Base-by-base conservation (phyloP, 176 grass and related monocot genomes). In the Puccinellia tenuiflora region DNA sequence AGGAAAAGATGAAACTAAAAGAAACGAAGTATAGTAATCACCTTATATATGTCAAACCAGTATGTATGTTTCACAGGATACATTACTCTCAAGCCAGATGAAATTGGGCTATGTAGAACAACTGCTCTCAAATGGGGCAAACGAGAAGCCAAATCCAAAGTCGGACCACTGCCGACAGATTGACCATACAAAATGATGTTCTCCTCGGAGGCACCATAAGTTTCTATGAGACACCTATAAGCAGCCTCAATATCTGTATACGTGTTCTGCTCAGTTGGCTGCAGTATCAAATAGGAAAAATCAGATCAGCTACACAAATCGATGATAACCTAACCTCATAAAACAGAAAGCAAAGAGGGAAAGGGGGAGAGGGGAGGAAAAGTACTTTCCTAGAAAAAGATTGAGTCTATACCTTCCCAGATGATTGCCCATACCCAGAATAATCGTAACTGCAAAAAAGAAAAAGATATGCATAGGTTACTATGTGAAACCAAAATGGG, bases 21-120 rank as follows among this genome's bases (percentile, higher is more conserved):
- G 12, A 68, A 59, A 83, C 16, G 55, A 55, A 76, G 52, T 85
- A 83, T 51, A 51, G 16, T 51, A 82, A 59, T 57, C 22, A 98
- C 95, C 95, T 98, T 98, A 56, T 98, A 98, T 83, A 97, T 97
- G 84, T 97, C 95, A 51, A 97, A 97, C 92, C 95, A 97, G 73
- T 97, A 97, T 67, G 95, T 92, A 87, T 90, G 90, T 68, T 97
- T 97, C 25, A 97, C 95, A 63, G 95, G 90, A 79, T 97, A 97
- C 95, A 97, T 97, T 75, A 97, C 95, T 69, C 95, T 87, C 45
- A 97, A 78, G 29, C 95, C 95, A 81, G 95, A 97, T 60, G 90
- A 92, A 88, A 97, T 97, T 75, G 95, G 95, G 85, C 95, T 97
- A 76, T 97, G 95, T 45, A 97, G 85, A 81, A 97, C 95, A 78